These are phyloP conservation scores for Pythium chondricola DNA, from an alignment of 352 stramenopile genomes.

Conservation along the genomic window DNA sequence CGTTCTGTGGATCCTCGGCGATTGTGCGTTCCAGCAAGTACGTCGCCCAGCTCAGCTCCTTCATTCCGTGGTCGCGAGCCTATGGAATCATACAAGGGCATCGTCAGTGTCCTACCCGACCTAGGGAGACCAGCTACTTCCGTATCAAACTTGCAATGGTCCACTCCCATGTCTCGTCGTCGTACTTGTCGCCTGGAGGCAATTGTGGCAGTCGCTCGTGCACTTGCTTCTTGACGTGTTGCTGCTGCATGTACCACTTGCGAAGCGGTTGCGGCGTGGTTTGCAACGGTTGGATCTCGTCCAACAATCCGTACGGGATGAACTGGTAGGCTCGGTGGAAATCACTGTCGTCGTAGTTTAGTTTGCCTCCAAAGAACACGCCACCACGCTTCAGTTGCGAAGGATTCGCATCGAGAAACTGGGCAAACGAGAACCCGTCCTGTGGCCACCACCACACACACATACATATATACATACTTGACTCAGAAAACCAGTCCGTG, in stretches of 20 bases:
- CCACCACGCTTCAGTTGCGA: conserved; percentile 7
- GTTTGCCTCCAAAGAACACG: conserved; percentile 69
- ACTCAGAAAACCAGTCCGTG: too few species aligned
- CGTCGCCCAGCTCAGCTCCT: conserved; percentile 72
- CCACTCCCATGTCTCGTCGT: conserved; percentile 90
- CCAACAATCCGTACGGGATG: conserved; percentile 43
- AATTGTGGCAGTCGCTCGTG: conserved; percentile 31
- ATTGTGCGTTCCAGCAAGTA: conserved; percentile 87
- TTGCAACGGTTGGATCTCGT: conserved; percentile 34
- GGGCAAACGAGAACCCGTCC: conserved; percentile 21
- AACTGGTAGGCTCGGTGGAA: conserved; percentile 44
- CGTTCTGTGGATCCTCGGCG: conserved; percentile 51
- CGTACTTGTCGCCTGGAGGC: conserved; percentile 67
- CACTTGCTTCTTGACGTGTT: conserved; percentile 31
- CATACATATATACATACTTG: too few species aligned
- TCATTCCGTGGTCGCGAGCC: conserved; percentile 71
- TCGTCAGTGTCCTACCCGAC: too few species aligned
- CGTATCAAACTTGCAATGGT: conserved; percentile 71
- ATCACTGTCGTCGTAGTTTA: conserved; percentile 52
- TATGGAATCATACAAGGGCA: too few species aligned
- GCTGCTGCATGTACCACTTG: conserved; percentile 41
- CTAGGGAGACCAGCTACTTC: too few species aligned
- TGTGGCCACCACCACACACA: neutral
- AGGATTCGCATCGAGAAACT: conserved; percentile 21
- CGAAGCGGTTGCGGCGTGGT: conserved; percentile 18